These are phyloP conservation scores for Scalesia atractyloides DNA, from an alignment of 129 eudicot species.

Conservation along the genomic window DNA sequence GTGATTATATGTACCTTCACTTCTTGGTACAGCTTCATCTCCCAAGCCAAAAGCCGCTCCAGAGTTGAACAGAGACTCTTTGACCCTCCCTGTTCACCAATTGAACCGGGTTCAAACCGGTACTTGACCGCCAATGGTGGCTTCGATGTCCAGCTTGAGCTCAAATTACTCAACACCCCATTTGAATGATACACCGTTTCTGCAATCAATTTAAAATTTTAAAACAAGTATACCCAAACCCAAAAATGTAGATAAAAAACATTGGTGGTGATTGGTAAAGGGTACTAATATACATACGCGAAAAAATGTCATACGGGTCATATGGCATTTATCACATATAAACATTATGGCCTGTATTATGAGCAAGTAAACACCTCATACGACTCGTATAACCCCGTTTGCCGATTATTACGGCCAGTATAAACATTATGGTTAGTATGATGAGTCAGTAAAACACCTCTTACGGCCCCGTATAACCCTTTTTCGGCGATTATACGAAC, in stretches of 20 bases:
- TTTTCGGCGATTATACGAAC: too few relatives aligned
- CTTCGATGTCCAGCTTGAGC: slow-evolving; percentile 98
- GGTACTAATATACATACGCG: too few relatives aligned
- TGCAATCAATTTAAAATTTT: slow-evolving; percentile 22
- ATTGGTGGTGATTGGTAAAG: too few relatives aligned
- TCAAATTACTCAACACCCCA: slow-evolving; percentile 86
- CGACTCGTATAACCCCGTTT: too few relatives aligned
- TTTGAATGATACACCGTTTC: slow-evolving; percentile 97
- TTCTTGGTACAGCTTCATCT: slow-evolving; percentile 91
- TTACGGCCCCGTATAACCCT: too few relatives aligned
- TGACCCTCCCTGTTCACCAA: slow-evolving; percentile 60
- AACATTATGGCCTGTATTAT: too few relatives aligned
- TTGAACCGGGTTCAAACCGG: slow-evolving; percentile 71
- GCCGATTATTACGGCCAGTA: too few relatives aligned
- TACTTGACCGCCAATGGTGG: slow-evolving; percentile 97
- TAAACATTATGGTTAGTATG: too few relatives aligned
- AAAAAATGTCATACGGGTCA: too few relatives aligned
- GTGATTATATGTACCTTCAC: slow-evolving; percentile 64
- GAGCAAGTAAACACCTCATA: too few relatives aligned
- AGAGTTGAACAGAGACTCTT: slow-evolving; percentile 92
- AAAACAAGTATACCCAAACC: background rate
- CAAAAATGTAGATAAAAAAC: background rate
- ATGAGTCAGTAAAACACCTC: too few relatives aligned
- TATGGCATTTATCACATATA: too few relatives aligned
- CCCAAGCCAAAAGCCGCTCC: slow-evolving; percentile 97